Conservation (phyloP, 2,329 filamentous ascomycete species). For the Sporothrix inflata region DNA sequence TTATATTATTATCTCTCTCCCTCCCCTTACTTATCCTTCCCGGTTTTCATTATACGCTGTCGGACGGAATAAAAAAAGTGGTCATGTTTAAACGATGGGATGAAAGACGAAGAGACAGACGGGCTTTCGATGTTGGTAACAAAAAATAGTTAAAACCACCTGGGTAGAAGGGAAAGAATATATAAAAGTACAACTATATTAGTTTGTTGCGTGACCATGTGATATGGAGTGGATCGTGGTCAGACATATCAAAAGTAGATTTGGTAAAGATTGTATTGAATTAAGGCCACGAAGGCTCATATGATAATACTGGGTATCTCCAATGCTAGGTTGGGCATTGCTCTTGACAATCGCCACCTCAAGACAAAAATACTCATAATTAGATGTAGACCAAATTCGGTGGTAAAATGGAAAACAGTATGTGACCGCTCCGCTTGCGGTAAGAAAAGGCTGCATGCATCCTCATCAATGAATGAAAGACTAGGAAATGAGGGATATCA, state of each 20-base stretch:
- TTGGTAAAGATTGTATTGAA: background rate
- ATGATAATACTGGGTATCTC: background rate
- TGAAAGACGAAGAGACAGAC: background rate
- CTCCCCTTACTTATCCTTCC: background rate
- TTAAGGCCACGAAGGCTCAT: background rate
- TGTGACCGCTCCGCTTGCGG: background rate
- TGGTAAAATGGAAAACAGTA: background rate
- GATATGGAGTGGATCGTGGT: no score
- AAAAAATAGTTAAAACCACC: conserved; percentile 1
- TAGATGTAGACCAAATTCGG: background rate
- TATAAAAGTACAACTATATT: background rate
- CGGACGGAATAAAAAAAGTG: background rate
- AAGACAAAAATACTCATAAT: no score
- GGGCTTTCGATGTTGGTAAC: background rate
- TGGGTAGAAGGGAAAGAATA: conserved; percentile 17
- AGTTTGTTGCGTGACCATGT: no score
- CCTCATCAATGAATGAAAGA: background rate
- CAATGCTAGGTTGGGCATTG: background rate
- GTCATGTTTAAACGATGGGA: conserved; percentile 2
- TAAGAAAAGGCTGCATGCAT: no score
- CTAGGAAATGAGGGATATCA: background rate
- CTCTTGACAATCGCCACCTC: background rate
- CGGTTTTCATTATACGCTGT: background rate
- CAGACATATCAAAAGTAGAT: no score
- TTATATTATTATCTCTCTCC: conserved; percentile 15